Base-by-base conservation (phyloP, 805 yeast species). In the Cyberlindnera mrakii region DNA sequence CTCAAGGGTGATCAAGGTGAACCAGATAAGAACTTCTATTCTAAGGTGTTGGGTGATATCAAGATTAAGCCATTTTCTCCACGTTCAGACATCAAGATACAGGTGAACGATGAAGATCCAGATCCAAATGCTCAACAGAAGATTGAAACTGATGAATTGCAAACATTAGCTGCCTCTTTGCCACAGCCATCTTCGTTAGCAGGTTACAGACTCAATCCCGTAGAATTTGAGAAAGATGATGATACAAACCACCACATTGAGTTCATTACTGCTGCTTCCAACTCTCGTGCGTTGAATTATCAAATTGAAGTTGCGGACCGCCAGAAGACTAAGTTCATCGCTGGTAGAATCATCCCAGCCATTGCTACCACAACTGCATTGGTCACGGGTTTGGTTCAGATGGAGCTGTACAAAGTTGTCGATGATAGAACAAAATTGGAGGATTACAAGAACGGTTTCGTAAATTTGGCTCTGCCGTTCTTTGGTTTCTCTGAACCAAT, bases 311-410 rank as follows among this genome's bases (percentile, higher is more conserved):
- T 88, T 11, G 97, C 91, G 31, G 97, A 91, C 59, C 78, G 81
- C 49, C 80, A 82, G 40, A 87, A 85, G 70, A 93, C 99, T 32
- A 93, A 93, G 70, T 88, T 91, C 58, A 91, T 93, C 63, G 99
- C 99, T 6, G 99, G 99, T 38, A 82, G 95, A 66, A 93, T 93
- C 53, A 93, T 93, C 53, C 99, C 99, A 14, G 99, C 99, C 17
- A 93, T 93, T 70, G 99, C 99, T 31, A 93, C 99, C 3, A 93
- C 99, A 1, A 93, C 99, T n/a, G 95, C 97, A 9, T 70, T 90
- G 53, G 99, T 93, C 18, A 87, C 99, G 6, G 99, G 99, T 38
- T 72, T 93, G 57, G 95, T 89, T 19, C 86, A 95, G 57, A 69
- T 93, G 52, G 99, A 93, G 67, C 71, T 91, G 45, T 85, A 86